These are phyloP conservation scores for Vaccinium darrowii DNA, from an alignment of 148 eudicot species.

Conservation along the genomic window DNA sequence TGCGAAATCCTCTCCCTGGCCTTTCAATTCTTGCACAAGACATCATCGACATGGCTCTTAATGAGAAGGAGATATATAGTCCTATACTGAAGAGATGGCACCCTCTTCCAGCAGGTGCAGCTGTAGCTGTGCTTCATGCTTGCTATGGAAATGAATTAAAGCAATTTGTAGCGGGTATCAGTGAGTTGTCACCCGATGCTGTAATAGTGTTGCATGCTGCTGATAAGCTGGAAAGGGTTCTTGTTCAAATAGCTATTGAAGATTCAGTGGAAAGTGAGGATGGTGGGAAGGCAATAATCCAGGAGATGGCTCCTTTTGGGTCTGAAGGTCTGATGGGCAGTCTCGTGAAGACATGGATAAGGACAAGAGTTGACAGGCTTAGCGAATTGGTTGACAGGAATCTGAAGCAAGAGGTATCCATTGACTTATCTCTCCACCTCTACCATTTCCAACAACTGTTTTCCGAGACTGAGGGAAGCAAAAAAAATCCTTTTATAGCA, in stretches of 20 bases:
- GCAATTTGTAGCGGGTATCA: slow-evolving; percentile 69
- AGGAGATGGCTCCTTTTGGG: slow-evolving; percentile 90
- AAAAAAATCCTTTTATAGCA: neutral
- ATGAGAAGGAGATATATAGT: slow-evolving; percentile 85
- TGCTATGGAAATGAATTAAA: slow-evolving; percentile 81
- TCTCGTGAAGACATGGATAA: slow-evolving; percentile 83
- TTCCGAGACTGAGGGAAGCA: neutral
- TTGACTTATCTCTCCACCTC: neutral
- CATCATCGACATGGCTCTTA: slow-evolving; percentile 72
- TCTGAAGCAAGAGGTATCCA: slow-evolving; percentile 81
- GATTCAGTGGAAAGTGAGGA: slow-evolving; percentile 96
- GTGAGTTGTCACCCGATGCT: slow-evolving; percentile 85
- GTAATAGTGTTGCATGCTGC: slow-evolving; percentile 84
- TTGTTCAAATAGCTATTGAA: slow-evolving; percentile 87
- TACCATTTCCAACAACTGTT: neutral
- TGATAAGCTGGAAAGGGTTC: slow-evolving; percentile 85
- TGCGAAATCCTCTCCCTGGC: slow-evolving; percentile 62
- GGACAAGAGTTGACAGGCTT: slow-evolving; percentile 74
- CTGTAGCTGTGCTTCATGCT: slow-evolving; percentile 82
- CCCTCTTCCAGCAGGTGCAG: slow-evolving; percentile 88
- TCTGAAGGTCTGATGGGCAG: slow-evolving; percentile 66
- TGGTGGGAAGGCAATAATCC: slow-evolving; percentile 85
- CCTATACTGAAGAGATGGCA: slow-evolving; percentile 83
- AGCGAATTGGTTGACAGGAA: slow-evolving; percentile 74
- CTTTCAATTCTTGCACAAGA: slow-evolving; percentile 89